These are phyloP conservation scores for Penicillium sp. DNA, from an alignment of 2,329 filamentous ascomycete species.

Conservation along the genomic window DNA sequence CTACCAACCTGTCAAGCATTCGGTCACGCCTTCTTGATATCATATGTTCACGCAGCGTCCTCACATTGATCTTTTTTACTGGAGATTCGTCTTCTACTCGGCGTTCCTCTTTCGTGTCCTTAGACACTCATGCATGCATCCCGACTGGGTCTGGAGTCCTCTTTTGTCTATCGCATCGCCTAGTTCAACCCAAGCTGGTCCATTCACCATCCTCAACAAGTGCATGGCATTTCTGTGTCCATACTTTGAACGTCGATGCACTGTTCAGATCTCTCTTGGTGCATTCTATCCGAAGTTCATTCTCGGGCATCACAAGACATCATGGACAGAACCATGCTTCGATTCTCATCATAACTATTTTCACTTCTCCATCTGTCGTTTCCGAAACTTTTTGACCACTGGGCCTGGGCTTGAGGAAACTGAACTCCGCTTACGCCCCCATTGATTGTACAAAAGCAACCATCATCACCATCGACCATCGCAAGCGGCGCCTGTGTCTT, in stretches of 20 bases:
- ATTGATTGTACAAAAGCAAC: constrained; percentile 3
- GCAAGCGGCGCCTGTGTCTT: not conserved
- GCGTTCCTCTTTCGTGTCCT: constrained; percentile 17
- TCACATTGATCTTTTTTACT: constrained; percentile 19
- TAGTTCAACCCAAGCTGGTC: not conserved
- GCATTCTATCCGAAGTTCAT: not conserved
- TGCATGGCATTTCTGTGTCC: not conserved
- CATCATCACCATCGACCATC: not conserved
- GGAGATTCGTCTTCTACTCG: constrained; percentile 10
- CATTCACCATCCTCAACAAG: not conserved
- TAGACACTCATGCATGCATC: constrained; percentile 23
- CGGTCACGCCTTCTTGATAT: constrained; percentile 11
- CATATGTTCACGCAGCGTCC: constrained; percentile 19
- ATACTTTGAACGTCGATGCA: constrained; percentile 10
- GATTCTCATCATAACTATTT: not conserved
- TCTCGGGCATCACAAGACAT: not conserved
- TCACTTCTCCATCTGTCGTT: not conserved
- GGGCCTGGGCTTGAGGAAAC: not conserved
- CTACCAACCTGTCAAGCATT: constrained; percentile 1
- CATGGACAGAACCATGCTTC: not conserved
- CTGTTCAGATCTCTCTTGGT: constrained; percentile 8
- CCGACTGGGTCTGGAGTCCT: constrained; percentile 13
- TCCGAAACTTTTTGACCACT: not conserved
- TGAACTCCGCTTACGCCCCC: not conserved
- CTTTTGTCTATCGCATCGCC: constrained; percentile 15